Evolutionary conservation across 352 stramenopile species (phyloP).

Genomic region (Phytophthora cryptogea): DNA sequence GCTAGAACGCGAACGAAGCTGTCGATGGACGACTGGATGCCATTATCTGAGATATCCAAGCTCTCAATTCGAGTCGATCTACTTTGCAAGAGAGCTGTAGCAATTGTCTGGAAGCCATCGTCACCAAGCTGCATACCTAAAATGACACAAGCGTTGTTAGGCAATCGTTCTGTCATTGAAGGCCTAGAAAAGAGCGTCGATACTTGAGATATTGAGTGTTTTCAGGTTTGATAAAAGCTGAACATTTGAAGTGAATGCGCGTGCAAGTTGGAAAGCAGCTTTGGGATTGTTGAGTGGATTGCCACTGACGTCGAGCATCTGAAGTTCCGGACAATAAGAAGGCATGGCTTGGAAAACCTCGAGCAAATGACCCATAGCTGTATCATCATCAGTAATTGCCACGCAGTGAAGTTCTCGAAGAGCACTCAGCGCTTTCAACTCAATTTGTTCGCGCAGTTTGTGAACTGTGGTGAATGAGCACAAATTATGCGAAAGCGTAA

Average conservation of each 20-base stretch:
- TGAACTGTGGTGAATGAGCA: slow-evolving; percentile 39
- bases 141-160: not conserved
- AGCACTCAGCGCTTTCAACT: slow-evolving; percentile 7
- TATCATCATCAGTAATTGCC: slow-evolving; percentile 33
- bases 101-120: slow-evolving; percentile 24
- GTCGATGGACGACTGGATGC: slow-evolving; percentile 30
- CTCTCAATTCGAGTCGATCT: slow-evolving; percentile 17
- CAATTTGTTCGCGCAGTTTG: slow-evolving; percentile 37
- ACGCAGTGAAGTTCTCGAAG: slow-evolving; percentile 48
- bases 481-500: slow-evolving; percentile 53
- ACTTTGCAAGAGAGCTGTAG: slow-evolving; percentile 18
- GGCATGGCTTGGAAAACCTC: slow-evolving; percentile 25
- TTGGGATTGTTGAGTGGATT: slow-evolving; percentile 32
- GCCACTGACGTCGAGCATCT: slow-evolving; percentile 27
- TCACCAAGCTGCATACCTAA: slow-evolving; percentile 41
- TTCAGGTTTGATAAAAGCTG: slow-evolving; percentile 12
- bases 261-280: slow-evolving; percentile 21
- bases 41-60: slow-evolving; percentile 45
- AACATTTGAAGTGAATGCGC: slow-evolving; percentile 11
- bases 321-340: slow-evolving; percentile 22
- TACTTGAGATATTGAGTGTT: slow-evolving; percentile 41
- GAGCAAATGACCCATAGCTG: slow-evolving; percentile 29
- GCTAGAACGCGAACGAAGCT: slow-evolving; percentile 28
- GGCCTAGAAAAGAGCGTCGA: not conserved
- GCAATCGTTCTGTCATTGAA: not conserved